Conservation (phyloP, 139 green algal genomes). For the Chlamydomonas sp. region DNA sequence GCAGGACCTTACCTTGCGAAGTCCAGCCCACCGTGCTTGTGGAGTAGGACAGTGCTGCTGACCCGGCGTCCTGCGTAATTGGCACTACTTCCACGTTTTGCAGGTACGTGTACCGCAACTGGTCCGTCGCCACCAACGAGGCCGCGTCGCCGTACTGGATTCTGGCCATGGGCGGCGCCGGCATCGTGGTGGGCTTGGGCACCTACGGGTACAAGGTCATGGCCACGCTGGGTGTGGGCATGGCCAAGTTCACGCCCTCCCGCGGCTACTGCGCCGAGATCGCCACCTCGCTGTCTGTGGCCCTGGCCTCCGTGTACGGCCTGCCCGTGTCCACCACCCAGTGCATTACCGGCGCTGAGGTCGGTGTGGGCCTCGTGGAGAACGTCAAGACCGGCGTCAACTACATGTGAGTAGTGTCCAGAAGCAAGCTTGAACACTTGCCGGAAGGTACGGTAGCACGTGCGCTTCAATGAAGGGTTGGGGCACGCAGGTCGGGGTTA, state of each 20-base stretch:
- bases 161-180: slow-evolving; percentile 73
- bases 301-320: slow-evolving; percentile 50
- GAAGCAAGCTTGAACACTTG: background rate
- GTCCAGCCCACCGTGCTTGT: too few relatives aligned
- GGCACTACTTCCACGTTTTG: too few relatives aligned
- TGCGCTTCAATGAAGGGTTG: too few relatives aligned
- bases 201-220: slow-evolving; percentile 75
- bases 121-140: background rate
- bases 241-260: slow-evolving; percentile 50
- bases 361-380: slow-evolving; percentile 3
- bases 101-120: slow-evolving; percentile 30
- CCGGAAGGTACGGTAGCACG: too few relatives aligned
- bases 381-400: background rate
- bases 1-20: background rate
- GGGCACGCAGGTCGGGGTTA: too few relatives aligned
- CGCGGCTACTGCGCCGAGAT: slow-evolving; percentile 73
- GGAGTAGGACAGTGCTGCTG: too few relatives aligned
- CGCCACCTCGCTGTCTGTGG: slow-evolving; percentile 53
- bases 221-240: slow-evolving; percentile 13
- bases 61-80: too few relatives aligned
- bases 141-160: slow-evolving; percentile 75
- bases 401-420: background rate
- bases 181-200: slow-evolving; percentile 83
- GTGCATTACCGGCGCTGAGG: slow-evolving; percentile 34
- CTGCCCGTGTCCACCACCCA: slow-evolving; percentile 56